phyloP scores from a whole-genome alignment of 2,329 filamentous ascomycete species.

The Cercospora canescens region DNA sequence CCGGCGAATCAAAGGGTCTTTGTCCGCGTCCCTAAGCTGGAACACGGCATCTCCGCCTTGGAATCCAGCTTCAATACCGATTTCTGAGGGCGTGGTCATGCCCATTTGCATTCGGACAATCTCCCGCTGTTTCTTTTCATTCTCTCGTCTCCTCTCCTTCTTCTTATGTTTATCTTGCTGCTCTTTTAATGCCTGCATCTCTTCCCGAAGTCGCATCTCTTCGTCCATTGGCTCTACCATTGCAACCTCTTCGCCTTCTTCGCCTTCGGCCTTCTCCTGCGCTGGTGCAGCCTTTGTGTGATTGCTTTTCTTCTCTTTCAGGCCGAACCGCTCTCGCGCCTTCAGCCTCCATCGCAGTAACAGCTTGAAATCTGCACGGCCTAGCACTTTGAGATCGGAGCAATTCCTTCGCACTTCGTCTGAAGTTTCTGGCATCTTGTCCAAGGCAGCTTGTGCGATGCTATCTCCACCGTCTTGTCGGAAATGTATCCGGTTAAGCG shows the following conservation, averaged over 20 bases:
- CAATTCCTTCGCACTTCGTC: conserved; percentile 78
- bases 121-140: conserved; percentile 91
- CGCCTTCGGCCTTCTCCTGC: conserved; percentile 37
- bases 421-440: conserved; percentile 84
- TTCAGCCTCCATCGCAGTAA: conserved; percentile 86
- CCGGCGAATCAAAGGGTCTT: conserved; percentile 67
- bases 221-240: conserved; percentile 91
- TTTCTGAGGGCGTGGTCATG: conserved; percentile 94
- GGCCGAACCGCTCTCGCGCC: conserved; percentile 86
- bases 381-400: conserved; percentile 82
- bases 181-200: conserved; percentile 79
- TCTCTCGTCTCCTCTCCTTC: conserved; percentile 80
- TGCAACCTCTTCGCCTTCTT: conserved; percentile 64
- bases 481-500: conserved; percentile 81
- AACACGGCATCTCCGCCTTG: conserved; percentile 75
- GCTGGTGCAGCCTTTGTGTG: conserved; percentile 36
- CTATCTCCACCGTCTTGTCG: conserved; percentile 73
- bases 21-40: conserved; percentile 77
- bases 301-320: conserved; percentile 68
- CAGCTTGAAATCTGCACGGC: conserved; percentile 90
- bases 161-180: conserved; percentile 75
- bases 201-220: conserved; percentile 84
- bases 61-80: conserved; percentile 72
- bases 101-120: conserved; percentile 96
- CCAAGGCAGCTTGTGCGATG: conserved; percentile 80